phyloP scores from a whole-genome alignment of 768 basidiomycete species.

The Serendipita sp. region DNA sequence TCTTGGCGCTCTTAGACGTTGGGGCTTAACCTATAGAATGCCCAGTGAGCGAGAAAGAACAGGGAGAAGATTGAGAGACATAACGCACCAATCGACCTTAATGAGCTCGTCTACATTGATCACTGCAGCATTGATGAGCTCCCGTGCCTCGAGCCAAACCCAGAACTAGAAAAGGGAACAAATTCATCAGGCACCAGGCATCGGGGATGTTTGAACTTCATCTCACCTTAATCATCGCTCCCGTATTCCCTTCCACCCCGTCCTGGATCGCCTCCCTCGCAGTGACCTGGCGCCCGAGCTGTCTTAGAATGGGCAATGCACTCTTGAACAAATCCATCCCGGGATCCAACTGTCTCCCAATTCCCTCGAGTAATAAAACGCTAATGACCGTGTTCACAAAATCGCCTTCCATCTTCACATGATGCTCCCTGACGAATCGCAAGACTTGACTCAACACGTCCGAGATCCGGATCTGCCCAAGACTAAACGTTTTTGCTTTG shows the following conservation, averaged over 20 bases:
- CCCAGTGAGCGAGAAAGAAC: constrained; percentile 7
- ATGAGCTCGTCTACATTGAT: constrained; percentile 73
- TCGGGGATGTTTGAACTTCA: background rate
- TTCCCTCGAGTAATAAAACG: constrained; percentile 84
- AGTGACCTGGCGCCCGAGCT: constrained; percentile 84
- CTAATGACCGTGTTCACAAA: constrained; percentile 97
- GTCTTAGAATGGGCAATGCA: constrained; percentile 81
- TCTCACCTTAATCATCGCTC: constrained; percentile 73
- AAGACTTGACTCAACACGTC: constrained; percentile 85
- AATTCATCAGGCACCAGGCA: constrained; percentile 6
- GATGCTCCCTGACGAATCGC: constrained; percentile 69
- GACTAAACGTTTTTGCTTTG: constrained; percentile 91
- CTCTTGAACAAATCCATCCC: constrained; percentile 87
- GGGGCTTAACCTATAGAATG: constrained; percentile 30
- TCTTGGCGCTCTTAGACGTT: constrained; percentile 21
- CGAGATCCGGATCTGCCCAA: constrained; percentile 91
- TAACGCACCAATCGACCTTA: constrained; percentile 66
- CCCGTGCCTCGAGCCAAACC: constrained; percentile 86
- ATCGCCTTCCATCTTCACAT: constrained; percentile 97
- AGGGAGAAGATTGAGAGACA: background rate
- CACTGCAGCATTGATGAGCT: constrained; percentile 62
- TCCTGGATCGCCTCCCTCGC: constrained; percentile 40
- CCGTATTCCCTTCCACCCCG: constrained; percentile 51
- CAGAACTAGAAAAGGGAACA: constrained; percentile 40
- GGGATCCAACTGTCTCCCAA: constrained; percentile 87